Percentiles rank a stretch among this genome's conserved stretches.
Conservation (phyloP, 331 rosid species). For the Spiraea crenata region DNA sequence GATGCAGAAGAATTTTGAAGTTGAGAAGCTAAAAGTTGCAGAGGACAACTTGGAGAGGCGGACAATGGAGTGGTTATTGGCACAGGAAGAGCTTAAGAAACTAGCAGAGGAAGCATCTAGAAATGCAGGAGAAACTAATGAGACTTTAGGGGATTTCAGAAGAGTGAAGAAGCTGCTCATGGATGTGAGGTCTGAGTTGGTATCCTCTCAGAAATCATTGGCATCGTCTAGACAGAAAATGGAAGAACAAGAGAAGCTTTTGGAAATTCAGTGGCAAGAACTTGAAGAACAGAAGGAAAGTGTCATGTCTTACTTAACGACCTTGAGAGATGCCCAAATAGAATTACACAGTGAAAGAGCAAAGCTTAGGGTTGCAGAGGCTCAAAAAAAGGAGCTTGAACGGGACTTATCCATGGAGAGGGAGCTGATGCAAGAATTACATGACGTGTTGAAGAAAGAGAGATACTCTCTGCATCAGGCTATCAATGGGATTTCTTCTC, state of each 20-base stretch:
- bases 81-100: constrained; percentile 72
- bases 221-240: constrained; percentile 61
- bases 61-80: constrained; percentile 69
- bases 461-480: constrained; percentile 61
- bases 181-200: constrained; percentile 73
- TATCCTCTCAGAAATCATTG: constrained; percentile 82
- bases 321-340: constrained; percentile 59
- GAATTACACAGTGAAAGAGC: constrained; percentile 77
- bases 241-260: constrained; percentile 68
- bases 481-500: constrained; percentile 49
- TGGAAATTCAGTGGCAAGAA: constrained; percentile 56
- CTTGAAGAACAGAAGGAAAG: constrained; percentile 61
- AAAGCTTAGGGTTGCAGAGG: constrained; percentile 59
- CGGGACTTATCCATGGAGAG: constrained; percentile 48
- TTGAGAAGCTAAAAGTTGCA: constrained; percentile 58
- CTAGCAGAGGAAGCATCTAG: constrained; percentile 56
- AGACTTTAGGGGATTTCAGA: constrained; percentile 55
- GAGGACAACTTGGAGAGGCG: constrained; percentile 72
- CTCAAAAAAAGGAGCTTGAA: constrained; percentile 65
- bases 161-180: constrained; percentile 71
- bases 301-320: constrained; percentile 55
- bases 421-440: constrained; percentile 59
- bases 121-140: constrained; percentile 47
- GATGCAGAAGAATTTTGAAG: constrained; percentile 47
- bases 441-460: constrained; percentile 63